Base-by-base conservation (phyloP, 805 yeast species). In the Kluyveromyces aestuarii region DNA sequence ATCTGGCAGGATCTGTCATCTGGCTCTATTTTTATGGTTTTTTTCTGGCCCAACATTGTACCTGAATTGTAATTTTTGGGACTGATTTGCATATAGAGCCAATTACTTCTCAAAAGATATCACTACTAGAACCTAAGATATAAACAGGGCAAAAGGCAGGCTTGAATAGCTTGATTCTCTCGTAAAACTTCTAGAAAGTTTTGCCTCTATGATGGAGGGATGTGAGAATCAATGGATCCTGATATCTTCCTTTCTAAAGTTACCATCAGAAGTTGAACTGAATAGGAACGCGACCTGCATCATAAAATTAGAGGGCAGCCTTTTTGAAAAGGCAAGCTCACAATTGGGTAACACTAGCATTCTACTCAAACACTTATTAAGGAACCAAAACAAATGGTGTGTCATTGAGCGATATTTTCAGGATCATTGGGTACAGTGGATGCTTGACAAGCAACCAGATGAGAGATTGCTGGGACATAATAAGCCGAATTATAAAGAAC, bases 401-500 rank as follows among this genome's bases (percentile, higher is more conserved):
- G 36, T 43, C 8, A 9, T 33, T 10, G 45, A 43, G 18, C 45
- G 39, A 3, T 43, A 43, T 27, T 43, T 43, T 19, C 45, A 43
- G 27, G 39, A 43, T 33, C 16, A 13, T 10, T 43, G 45, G 45
- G 14, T 43, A 38, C 39, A 38, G 10, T 43, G 45, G 45, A 17
- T 16, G 8, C 33, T 43, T 9, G 39, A 18, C 11, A 36, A 36
- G 27, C 27, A 33, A 4, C 45, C 45, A 11, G 18, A 18, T 19
- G 25, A 30, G 11, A 27, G 11, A 11, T 18, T 8, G 10, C 19
- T 43, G 8, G 39, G 45, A 5, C 39, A 43, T 17, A 38, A 43
- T 33, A 43, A 30, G 18, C 45, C 45, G 17, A 43, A 43, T 17
- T 43, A 43, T 19, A 43, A 36, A 19, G 39, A 43, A 18, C 45